Conservation (phyloP, 1,284 basidiomycete genomes). For the Ceratobasidium theobromae region DNA sequence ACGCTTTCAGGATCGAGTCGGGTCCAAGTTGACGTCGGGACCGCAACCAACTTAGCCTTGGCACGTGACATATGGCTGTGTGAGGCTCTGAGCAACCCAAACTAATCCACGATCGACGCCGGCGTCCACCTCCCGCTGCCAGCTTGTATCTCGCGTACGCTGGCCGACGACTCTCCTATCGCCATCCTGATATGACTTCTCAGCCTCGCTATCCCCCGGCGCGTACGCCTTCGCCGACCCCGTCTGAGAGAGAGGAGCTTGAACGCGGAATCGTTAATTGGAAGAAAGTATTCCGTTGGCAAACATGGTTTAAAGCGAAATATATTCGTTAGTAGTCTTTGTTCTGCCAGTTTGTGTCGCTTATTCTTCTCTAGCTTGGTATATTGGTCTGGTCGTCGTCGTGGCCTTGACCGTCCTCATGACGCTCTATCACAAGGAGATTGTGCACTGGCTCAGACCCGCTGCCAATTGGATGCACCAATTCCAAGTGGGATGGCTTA, state of each 20-base stretch:
- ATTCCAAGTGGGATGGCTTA: conserved; percentile 68
- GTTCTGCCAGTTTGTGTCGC: conserved; percentile 39
- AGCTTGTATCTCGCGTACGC: background rate
- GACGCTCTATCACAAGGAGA: conserved; percentile 60
- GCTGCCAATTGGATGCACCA: conserved; percentile 62
- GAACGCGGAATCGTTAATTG: conserved; percentile 43
- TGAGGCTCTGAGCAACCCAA: background rate
- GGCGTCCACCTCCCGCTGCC: background rate
- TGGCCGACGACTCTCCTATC: background rate
- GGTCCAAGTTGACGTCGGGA: too few relatives aligned
- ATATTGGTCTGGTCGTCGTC: conserved; percentile 44
- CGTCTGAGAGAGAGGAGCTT: conserved; percentile 55
- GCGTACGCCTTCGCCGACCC: conserved; percentile 49
- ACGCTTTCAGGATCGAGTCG: too few relatives aligned
- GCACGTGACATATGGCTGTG: background rate
- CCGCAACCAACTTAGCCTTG: too few relatives aligned
- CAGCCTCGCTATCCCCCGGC: background rate
- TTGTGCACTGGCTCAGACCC: conserved; percentile 66
- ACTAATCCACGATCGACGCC: background rate
- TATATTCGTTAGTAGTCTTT: background rate
- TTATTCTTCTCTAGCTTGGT: conserved; percentile 50
- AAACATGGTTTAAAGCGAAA: conserved; percentile 30
- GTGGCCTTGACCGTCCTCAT: conserved; percentile 58
- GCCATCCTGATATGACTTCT: background rate
- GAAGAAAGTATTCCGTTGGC: conserved; percentile 47